Evolutionary conservation across 768 basidiomycete species (phyloP), one percentile per base, ranked within the genome.

Genomic region (Erythrobasidium yunnanense): DNA sequence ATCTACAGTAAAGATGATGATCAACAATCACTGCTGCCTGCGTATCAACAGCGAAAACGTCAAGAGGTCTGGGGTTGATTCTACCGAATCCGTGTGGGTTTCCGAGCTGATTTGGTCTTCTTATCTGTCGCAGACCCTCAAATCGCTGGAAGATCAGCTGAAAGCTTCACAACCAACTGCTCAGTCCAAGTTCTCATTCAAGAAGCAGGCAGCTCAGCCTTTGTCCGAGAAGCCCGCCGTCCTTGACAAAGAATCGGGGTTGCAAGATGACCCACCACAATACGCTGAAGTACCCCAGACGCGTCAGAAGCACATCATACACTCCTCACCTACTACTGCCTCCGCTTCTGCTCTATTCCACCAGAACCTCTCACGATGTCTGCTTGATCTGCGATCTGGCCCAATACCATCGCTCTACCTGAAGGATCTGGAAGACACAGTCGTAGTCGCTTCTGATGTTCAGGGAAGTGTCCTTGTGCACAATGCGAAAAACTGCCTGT

Each of bases 381-480:
- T 51, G 5, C 2, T 63, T 30, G 60, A 63, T 33, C 30, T 63
- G 46, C 46, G 60, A 29, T 17, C 8, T 29, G 38, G 13, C 30
- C 23, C 49, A 13, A 49, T 63, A n/a, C 38, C 56, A 2, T 29
- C 49, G 13, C 32, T 63, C 32, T 63, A 50, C 32, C 5, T 63
- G 20, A 23, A 27, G 11, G 32, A 51, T 13, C 29, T 63, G 27
- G 18, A n/a, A 17, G 22, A 63, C 11, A 50, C 32, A 17, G 29
- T 63, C 5, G 60, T 63, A 8, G 33, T 63, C 23, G 60, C 60
- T n/a, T 35, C 60, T 2, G 25, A 38, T 33, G 22, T 63, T 2
- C 13, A 25, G 29, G 60, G 47, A 18, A 63, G 60, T 25, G 46
- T 63, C 3, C 38, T 63, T 7, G 52, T 63, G 32, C 60, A 51